Conservation (phyloP, 164 flowering plant species). For the Tetrastigma voinierianum region DNA sequence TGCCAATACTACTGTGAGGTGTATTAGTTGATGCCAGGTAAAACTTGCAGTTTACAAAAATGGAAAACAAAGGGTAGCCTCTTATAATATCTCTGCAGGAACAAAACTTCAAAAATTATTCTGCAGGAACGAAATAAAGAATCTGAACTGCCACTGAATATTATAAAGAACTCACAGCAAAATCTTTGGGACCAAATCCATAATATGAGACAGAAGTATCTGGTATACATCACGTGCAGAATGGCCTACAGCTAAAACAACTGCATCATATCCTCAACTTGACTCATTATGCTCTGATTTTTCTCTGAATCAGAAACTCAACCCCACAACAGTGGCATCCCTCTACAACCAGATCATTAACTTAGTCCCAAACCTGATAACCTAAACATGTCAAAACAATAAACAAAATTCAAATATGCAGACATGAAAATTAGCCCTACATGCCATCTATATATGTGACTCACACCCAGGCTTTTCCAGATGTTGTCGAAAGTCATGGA, state of each 20-base stretch:
- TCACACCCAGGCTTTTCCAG: constrained; percentile 62
- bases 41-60: too few species aligned
- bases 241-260: constrained; percentile 94
- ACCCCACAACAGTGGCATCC: constrained; percentile 69
- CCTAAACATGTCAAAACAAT: constrained; percentile 44
- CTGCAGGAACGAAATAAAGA: background rate
- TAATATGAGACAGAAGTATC: constrained; percentile 79
- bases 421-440: background rate
- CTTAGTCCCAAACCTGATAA: constrained; percentile 84
- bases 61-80: too few species aligned
- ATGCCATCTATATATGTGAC: constrained; percentile 20
- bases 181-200: constrained; percentile 71
- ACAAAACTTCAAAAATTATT: too few species aligned
- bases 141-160: background rate
- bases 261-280: constrained; percentile 75
- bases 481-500: constrained; percentile 77
- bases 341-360: constrained; percentile 85
- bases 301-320: constrained; percentile 54
- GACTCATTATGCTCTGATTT: constrained; percentile 23
- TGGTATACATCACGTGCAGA: constrained; percentile 95
- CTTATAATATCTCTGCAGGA: too few species aligned
- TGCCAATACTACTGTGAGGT: too few species aligned
- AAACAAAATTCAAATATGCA: background rate
- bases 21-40: too few species aligned
- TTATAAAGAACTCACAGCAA: constrained; percentile 72